Evolutionary conservation across 2,329 filamentous ascomycete species (phyloP).

Genomic region (Fusarium nygamai): DNA sequence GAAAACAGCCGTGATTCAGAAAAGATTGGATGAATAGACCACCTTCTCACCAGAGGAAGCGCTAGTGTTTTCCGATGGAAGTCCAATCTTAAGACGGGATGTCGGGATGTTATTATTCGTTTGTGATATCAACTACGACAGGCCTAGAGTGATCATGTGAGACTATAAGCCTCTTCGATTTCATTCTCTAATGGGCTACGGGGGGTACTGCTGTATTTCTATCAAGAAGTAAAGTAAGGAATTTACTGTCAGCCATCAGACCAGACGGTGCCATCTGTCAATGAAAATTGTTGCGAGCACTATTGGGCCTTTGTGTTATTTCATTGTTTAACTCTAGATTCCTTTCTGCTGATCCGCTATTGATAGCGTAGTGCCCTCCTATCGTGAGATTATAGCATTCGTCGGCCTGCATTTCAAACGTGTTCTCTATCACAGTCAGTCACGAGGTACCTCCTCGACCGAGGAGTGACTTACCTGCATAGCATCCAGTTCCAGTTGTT

Average conservation of each 20-base stretch:
- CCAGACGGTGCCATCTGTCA: fast-evolving
- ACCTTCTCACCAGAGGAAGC: fast-evolving
- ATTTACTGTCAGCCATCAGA: fast-evolving
- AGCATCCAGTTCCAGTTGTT: not conserved
- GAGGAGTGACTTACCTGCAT: not conserved
- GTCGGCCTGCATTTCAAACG: fast-evolving
- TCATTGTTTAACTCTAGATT: fast-evolving
- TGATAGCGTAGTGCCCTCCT: fast-evolving
- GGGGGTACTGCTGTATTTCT: fast-evolving
- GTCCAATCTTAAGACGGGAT: fast-evolving
- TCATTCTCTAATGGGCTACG: fast-evolving
- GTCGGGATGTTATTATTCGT: too few species aligned
- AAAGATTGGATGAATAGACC: fast-evolving
- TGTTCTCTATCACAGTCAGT: not conserved
- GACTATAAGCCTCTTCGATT: fast-evolving
- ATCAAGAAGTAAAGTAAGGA: fast-evolving
- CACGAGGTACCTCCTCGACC: fast-evolving
- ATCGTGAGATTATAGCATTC: fast-evolving
- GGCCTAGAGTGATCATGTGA: not conserved
- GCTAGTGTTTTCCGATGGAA: fast-evolving
- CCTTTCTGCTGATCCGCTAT: fast-evolving
- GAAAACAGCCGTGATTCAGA: not conserved
- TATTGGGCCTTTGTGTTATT: fast-evolving
- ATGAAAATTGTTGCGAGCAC: too few species aligned
- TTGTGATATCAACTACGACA: too few species aligned